Conservation (phyloP, 139 green algal species). For the Prasinococcaceae sp. region DNA sequence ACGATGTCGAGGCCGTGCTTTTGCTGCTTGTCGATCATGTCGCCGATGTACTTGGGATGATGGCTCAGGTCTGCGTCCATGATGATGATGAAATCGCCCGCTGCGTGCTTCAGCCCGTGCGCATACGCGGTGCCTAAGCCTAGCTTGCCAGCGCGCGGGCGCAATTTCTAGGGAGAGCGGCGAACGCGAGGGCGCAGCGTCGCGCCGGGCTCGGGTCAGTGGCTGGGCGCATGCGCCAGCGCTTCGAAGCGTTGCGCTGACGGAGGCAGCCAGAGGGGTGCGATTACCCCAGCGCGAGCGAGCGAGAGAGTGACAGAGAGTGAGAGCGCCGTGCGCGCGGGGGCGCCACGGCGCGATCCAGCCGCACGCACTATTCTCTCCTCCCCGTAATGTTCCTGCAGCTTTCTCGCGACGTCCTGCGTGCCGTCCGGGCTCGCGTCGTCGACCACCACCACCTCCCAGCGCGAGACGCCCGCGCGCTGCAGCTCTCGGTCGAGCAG, state of each 20-base stretch:
- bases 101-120: constrained; percentile 46
- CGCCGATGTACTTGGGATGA: constrained; percentile 67
- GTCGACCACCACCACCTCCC: constrained; percentile 85
- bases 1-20: constrained; percentile 63
- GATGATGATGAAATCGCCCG: constrained; percentile 69
- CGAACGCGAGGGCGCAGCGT: too few relatives aligned
- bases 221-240: too few relatives aligned
- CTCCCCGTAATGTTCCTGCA: constrained; percentile 46
- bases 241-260: too few relatives aligned
- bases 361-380: constrained; percentile 36
- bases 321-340: too few relatives aligned
- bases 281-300: too few relatives aligned
- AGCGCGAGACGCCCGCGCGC: constrained; percentile 19
- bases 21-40: constrained; percentile 35
- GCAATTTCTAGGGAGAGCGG: too few relatives aligned
- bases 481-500: constrained; percentile 66
- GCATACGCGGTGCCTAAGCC: constrained; percentile 50
- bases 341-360: too few relatives aligned
- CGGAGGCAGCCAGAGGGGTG: too few relatives aligned
- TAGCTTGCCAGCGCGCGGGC: constrained; percentile 23
- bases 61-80: constrained; percentile 96
- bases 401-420: constrained; percentile 43
- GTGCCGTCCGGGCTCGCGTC: constrained; percentile 89
- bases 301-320: too few relatives aligned
- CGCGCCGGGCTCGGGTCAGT: too few relatives aligned